Base-by-base conservation (phyloP, 768 basidiomycete species). In the Russula olivacea region DNA sequence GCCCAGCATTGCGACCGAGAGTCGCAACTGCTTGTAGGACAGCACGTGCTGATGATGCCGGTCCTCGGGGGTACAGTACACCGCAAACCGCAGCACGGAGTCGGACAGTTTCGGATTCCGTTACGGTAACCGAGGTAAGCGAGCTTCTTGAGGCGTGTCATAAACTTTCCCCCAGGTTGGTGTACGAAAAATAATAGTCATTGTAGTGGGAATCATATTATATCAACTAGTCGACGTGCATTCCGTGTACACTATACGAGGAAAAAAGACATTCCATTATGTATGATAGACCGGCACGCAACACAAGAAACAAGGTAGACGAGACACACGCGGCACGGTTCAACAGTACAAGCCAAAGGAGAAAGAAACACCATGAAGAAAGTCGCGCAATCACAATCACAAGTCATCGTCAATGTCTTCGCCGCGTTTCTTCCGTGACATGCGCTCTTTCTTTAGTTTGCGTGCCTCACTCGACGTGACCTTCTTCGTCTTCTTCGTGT, bases 391-490 rank as follows among this genome's bases (percentile, higher is more conserved):
- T 71, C 57, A 81, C 50, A 55, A 61, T 71, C 57, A 81, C 38
- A 77, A 69, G 61, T 79, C 78, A 68, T 87, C 87, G 58, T 81
- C 72, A 56, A 76, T 74, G 32, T 92, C 91, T 78, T 90, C 88
- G 69, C 91, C 93, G 66, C 84, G 81, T 83, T 95, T 95, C 74
- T 84, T 87, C 75, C 88, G 80, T 68, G 89, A 91, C 75, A 96
- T 91, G 61, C 95, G 91, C 67, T 94, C 94, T 86, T 98, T 98
- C 93, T 97, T 98, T 69, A 80, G 76, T 79, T 98, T 98, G 64
- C 96, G 86, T 57, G 83, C 82, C 74, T 98, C 96, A 32, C 81
- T 73, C 30, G 94, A 79, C 14, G 87, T 87, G 66, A 92, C 69
- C 81, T 96, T 96, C 84, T 92, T 94, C 70, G 74, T 69, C 84